A percentile compares a stretch with the other conserved stretches of the same genome.
phyloP scores from a whole-genome alignment of 495 filamentous ascomycete species.

The Talaromyces liani region DNA sequence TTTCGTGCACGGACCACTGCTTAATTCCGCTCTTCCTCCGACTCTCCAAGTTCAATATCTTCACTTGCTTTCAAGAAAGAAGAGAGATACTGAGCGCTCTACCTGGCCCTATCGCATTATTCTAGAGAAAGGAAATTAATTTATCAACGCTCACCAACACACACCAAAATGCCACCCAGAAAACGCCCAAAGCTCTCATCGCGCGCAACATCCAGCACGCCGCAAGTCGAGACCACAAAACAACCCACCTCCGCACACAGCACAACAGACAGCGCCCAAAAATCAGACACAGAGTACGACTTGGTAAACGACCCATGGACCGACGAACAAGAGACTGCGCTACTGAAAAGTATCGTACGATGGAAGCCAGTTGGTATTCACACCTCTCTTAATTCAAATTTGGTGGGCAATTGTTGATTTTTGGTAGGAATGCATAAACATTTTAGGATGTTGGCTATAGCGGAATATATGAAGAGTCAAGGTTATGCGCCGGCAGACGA shows the following conservation, averaged over 20 bases:
- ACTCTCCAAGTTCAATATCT: too few species aligned
- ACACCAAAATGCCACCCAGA: conserved; percentile 60
- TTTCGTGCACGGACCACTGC: conserved; percentile 26
- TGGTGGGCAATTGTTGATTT: not conserved
- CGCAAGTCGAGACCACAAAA: conserved; percentile 32
- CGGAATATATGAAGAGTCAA: conserved; percentile 77
- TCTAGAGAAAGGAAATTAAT: too few species aligned
- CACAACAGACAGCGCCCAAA: conserved; percentile 23
- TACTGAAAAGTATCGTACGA: conserved; percentile 83
- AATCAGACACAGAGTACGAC: conserved; percentile 32
- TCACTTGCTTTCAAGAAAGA: too few species aligned
- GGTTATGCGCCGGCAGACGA: conserved; percentile 62
- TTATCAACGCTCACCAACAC: too few species aligned
- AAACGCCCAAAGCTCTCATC: conserved; percentile 46
- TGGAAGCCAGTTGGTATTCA: conserved; percentile 87
- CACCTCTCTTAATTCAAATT: not conserved
- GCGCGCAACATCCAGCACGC: conserved; percentile 21
- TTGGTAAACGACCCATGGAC: conserved; percentile 74
- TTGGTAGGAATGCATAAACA: conserved; percentile 86
- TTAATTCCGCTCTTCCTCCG: conserved; percentile 9
- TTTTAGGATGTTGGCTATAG: conserved; percentile 88
- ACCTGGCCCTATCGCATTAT: not conserved
- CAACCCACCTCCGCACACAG: conserved; percentile 27
- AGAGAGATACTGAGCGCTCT: too few species aligned
- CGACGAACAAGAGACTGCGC: conserved; percentile 84